A percentile compares a stretch with the other conserved stretches of the same genome.
Conservation (phyloP, 805 yeast species). For the Wickerhamiella kurtzmanii region DNA sequence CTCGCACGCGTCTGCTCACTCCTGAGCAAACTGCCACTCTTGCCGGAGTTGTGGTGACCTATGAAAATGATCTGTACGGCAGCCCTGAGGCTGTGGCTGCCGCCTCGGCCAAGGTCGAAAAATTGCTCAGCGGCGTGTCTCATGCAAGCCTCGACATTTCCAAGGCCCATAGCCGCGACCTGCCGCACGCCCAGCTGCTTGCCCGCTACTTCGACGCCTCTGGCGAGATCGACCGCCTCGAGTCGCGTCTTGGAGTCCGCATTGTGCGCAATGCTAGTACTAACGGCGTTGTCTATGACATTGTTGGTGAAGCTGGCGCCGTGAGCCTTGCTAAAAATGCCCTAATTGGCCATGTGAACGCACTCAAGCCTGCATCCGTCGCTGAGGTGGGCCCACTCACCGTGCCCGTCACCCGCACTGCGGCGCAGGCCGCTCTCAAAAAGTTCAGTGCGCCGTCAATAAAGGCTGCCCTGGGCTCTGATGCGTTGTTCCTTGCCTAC, state of each 20-base stretch:
- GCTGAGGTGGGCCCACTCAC: slow-evolving; percentile 49
- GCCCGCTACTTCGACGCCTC: slow-evolving; percentile 43
- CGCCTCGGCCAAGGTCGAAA: slow-evolving; percentile 53
- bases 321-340: slow-evolving; percentile 57
- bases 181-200: slow-evolving; percentile 61
- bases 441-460: slow-evolving; percentile 27
- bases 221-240: slow-evolving; percentile 27
- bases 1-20: slow-evolving; percentile 3
- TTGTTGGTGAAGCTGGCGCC: slow-evolving; percentile 41
- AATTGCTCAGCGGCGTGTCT: slow-evolving; percentile 43
- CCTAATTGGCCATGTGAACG: slow-evolving; percentile 60
- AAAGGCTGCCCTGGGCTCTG: slow-evolving; percentile 43
- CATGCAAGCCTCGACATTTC: slow-evolving; percentile 69
- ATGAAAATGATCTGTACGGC: slow-evolving; percentile 54
- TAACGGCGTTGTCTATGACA: slow-evolving; percentile 43
- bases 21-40: slow-evolving; percentile 2
- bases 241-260: slow-evolving; percentile 32
- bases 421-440: slow-evolving; percentile 28
- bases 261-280: slow-evolving; percentile 15
- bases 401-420: slow-evolving; percentile 18
- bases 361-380: slow-evolving; percentile 52
- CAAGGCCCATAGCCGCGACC: slow-evolving; percentile 73
- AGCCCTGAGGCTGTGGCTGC: slow-evolving; percentile 36
- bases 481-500: slow-evolving; percentile 43
- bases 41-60: slow-evolving; percentile 29